Base-by-base conservation (phyloP, 1,284 basidiomycete species). In the Inonotus obliquus region DNA sequence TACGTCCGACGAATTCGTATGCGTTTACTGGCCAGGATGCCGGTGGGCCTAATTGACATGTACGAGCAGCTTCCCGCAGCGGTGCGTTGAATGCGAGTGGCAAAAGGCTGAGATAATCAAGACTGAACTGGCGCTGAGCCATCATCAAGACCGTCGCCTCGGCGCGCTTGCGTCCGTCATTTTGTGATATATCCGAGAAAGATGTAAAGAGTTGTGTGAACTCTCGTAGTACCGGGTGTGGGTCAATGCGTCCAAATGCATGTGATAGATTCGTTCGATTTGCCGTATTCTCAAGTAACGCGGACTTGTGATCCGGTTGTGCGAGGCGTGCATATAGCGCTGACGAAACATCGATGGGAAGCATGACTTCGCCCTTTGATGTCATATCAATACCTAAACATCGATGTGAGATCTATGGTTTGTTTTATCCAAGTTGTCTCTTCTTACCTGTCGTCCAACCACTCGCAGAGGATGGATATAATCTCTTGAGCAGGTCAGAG, bases 401-500 rank as follows among this genome's bases (percentile, higher is more conserved):
- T 37, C 7, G 37, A 29, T 23, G 7, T 39, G 0, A 38, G 11
- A 3, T 27, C 13, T 17, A 10, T 25, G 25, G n/a, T 23, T 19
- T n/a, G 7, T 17, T 17, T 39, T 39, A 14, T 39, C 21, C 9
- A 17, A 7, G 23, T 13, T 7, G 74, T 80, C 62, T 67, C 85
- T 86, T 70, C 59, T 76, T 71, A 38, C 79, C 74, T 7, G 78
- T 74, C 2, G 82, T 81, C 89, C 89, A 91, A 21, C 73, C 69
- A 32, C 76, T 71, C 65, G 80, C 73, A 21, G 80, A 78, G 51
- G 81, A 78, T 0, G 92, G 91, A 67, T 85, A 83, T 29, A 92
- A 74, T 6, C 92, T 81, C 65, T 86, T 86, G 90, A 92, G 93
- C 69, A 94, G 94, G 71, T 96, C 94, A 1, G 84, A 81, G 91